phyloP scores from a whole-genome alignment of 1,284 basidiomycete genomes.

The Crepidotus sp. region DNA sequence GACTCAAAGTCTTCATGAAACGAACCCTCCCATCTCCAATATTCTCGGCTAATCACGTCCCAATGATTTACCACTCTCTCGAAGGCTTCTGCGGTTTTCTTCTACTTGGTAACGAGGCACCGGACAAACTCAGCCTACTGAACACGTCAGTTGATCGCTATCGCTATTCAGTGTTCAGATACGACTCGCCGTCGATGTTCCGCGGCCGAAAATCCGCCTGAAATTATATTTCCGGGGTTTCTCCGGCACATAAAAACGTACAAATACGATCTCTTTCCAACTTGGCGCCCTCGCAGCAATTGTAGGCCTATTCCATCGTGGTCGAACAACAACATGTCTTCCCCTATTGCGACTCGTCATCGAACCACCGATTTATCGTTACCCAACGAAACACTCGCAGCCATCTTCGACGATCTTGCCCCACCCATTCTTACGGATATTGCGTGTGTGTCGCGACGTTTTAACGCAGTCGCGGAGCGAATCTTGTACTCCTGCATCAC shows the following conservation, averaged over 20 bases:
- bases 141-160: conserved; percentile 12
- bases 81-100: not conserved
- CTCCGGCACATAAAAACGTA: conserved; percentile 5
- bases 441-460: conserved; percentile 38
- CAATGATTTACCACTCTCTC: conserved; percentile 6
- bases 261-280: not conserved
- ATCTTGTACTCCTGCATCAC: conserved; percentile 45
- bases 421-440: conserved; percentile 32
- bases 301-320: not conserved
- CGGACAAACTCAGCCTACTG: not conserved
- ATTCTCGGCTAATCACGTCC: not conserved
- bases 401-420: conserved; percentile 40
- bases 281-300: not conserved
- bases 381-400: conserved; percentile 51
- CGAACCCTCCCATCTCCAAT: not conserved
- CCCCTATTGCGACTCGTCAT: not conserved
- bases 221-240: conserved; percentile 9
- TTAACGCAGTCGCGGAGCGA: conserved; percentile 48
- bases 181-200: not conserved
- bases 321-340: not conserved
- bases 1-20: not conserved
- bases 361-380: conserved; percentile 21
- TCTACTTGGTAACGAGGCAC: not conserved
- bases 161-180: conserved; percentile 1
- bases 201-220: conserved; percentile 13